Conservation (phyloP, 805 yeast genomes). For the Kuraishia piskuri region DNA sequence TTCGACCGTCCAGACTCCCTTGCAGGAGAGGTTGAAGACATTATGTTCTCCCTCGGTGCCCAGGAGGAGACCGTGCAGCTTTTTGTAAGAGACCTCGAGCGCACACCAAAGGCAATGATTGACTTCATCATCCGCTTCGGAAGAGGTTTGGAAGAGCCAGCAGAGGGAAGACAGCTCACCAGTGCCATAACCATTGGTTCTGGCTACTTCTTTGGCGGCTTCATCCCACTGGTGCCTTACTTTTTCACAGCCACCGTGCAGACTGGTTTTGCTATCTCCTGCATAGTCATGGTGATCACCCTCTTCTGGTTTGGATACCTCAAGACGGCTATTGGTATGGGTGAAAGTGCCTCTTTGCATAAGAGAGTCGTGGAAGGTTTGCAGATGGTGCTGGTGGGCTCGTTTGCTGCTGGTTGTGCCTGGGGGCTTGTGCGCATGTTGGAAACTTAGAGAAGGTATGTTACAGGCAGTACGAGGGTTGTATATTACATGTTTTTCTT, state of each 20-base stretch:
- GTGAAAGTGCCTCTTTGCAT: slow-evolving; percentile 54
- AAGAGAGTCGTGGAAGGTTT: slow-evolving; percentile 70
- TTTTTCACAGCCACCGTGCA: slow-evolving; percentile 74
- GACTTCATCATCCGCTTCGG: slow-evolving; percentile 85
- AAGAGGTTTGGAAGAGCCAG: slow-evolving; percentile 92
- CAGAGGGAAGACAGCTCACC: slow-evolving; percentile 80
- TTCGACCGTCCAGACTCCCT: slow-evolving; percentile 57
- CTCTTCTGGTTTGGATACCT: slow-evolving; percentile 80
- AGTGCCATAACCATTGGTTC: slow-evolving; percentile 87
- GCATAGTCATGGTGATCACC: slow-evolving; percentile 75
- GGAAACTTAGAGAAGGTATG: slow-evolving; percentile 26
- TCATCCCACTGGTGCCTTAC: slow-evolving; percentile 85
- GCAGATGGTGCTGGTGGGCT: slow-evolving; percentile 92
- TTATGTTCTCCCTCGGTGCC: slow-evolving; percentile 65
- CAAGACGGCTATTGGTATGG: slow-evolving; percentile 81
- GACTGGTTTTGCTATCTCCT: slow-evolving; percentile 67
- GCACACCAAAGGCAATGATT: slow-evolving; percentile 68
- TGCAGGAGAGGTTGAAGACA: slow-evolving; percentile 75
- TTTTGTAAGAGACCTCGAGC: slow-evolving; percentile 72
- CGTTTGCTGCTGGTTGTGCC: slow-evolving; percentile 96
- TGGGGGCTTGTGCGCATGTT: slow-evolving; percentile 83
- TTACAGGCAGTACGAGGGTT: background rate
- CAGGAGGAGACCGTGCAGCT: slow-evolving; percentile 64
- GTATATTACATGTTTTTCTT: background rate
- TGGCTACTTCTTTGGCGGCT: slow-evolving; percentile 86